Conservation (phyloP, 2,329 filamentous ascomycete genomes). For the Nemania diffusa region DNA sequence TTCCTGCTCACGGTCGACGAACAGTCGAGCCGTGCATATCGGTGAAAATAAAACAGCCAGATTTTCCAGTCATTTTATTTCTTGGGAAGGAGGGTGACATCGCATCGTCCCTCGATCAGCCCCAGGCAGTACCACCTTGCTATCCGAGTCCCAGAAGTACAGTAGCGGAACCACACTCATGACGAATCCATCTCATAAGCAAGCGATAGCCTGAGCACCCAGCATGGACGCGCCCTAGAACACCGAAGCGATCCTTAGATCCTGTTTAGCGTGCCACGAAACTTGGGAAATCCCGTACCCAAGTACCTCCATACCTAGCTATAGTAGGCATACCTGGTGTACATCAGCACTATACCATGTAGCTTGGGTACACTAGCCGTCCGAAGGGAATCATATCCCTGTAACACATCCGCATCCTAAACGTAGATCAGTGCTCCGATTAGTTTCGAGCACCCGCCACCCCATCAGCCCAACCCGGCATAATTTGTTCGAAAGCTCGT, state of each 20-base stretch:
- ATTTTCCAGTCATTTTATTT: constrained; percentile 6
- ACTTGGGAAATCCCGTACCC: not conserved
- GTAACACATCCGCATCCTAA: constrained; percentile 36
- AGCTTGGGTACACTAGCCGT: constrained; percentile 5
- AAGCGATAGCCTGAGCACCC: constrained; percentile 14
- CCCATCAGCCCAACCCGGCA: constrained; percentile 16
- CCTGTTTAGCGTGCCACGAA: constrained; percentile 26
- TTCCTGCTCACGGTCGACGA: constrained; percentile 29
- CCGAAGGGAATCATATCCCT: constrained; percentile 28
- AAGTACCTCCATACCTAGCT: not conserved
- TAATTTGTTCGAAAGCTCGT: constrained; percentile 30
- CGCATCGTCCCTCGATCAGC: constrained; percentile 32
- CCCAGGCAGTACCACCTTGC: constrained; percentile 20
- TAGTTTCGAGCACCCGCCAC: constrained; percentile 18
- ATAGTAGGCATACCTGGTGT: not conserved
- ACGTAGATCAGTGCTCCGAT: constrained; percentile 33
- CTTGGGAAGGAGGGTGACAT: constrained; percentile 26
- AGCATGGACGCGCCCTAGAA: constrained; percentile 23
- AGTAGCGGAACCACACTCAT: constrained; percentile 8
- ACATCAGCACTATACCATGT: not conserved
- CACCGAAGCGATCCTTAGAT: constrained; percentile 15
- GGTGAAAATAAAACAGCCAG: constrained; percentile 12
- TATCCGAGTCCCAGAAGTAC: constrained; percentile 18
- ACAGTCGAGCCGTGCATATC: constrained; percentile 32
- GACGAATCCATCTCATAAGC: constrained; percentile 19